Conservation (phyloP, 2,329 filamentous ascomycete genomes). For the Periconia macrospinosa region DNA sequence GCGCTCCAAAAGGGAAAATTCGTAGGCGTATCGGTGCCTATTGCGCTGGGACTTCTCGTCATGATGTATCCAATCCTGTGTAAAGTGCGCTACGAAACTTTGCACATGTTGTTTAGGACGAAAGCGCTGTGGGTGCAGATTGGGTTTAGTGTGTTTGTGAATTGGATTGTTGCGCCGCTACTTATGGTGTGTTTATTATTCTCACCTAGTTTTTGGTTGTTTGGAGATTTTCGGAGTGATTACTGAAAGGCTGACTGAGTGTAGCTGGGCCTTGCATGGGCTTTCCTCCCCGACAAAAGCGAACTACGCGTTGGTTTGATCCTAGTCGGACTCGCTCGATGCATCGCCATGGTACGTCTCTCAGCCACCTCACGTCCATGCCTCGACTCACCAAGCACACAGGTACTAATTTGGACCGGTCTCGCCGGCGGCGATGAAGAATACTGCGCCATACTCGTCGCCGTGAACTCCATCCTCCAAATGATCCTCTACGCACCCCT, state of each 20-base stretch:
- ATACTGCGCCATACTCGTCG: constrained; percentile 68
- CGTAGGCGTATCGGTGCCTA: constrained; percentile 67
- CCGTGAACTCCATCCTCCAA: constrained; percentile 44
- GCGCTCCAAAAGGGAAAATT: constrained; percentile 70
- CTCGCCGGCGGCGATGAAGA: constrained; percentile 72
- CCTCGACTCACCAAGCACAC: not conserved
- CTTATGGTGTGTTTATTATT: constrained; percentile 64
- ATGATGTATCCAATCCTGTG: constrained; percentile 92
- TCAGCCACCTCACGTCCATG: not conserved
- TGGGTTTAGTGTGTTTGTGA: constrained; percentile 69
- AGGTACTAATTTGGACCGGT: constrained; percentile 71
- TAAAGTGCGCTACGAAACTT: constrained; percentile 73
- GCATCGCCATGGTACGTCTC: constrained; percentile 73
- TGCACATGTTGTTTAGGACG: constrained; percentile 65
- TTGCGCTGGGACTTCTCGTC: constrained; percentile 74
- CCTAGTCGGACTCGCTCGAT: constrained; percentile 75
- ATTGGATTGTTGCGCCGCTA: constrained; percentile 81
- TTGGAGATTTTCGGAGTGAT: not conserved
- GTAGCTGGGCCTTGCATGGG: constrained; percentile 66
- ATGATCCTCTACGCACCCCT: constrained; percentile 44
- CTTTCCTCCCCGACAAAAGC: constrained; percentile 33
- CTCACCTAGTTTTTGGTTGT: not conserved
- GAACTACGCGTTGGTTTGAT: constrained; percentile 63
- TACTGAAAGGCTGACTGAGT: not conserved
- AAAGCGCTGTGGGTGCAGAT: constrained; percentile 72